Evolutionary conservation across 164 flowering plant species (phyloP).

Genomic region (Aristolochia fimbriata): DNA sequence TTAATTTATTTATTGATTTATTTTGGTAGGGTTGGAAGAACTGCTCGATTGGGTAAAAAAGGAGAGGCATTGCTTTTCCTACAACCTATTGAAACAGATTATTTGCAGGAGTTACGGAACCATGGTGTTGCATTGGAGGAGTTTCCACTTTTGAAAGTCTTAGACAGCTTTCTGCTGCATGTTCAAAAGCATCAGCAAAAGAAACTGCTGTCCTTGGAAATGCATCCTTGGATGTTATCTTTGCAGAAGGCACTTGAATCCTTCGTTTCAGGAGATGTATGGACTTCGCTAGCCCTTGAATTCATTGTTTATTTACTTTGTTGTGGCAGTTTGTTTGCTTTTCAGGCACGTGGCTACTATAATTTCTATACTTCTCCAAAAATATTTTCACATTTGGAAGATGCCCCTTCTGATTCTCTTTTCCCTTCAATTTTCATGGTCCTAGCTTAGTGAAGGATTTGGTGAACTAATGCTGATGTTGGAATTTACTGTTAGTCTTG

Average conservation of each 20-base stretch:
- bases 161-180: slow-evolving; percentile 47
- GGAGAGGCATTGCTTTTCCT: slow-evolving; percentile 81
- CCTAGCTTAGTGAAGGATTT: not conserved
- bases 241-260: slow-evolving; percentile 74
- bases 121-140: slow-evolving; percentile 68
- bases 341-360: not conserved
- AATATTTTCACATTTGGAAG: not conserved
- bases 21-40: slow-evolving; percentile 81
- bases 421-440: not conserved
- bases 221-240: slow-evolving; percentile 67
- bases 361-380: not conserved
- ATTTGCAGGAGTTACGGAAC: slow-evolving; percentile 61
- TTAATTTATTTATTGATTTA: not conserved
- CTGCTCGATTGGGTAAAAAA: slow-evolving; percentile 87
- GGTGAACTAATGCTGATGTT: not conserved
- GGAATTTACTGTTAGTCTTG: not conserved
- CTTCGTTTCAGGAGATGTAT: slow-evolving; percentile 49
- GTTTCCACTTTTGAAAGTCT: slow-evolving; percentile 59
- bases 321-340: not conserved
- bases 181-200: slow-evolving; percentile 29
- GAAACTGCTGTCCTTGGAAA: slow-evolving; percentile 49
- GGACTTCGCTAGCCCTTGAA: slow-evolving; percentile 18
- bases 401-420: not conserved
- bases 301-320: not conserved
- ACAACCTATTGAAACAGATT: slow-evolving; percentile 79